Conservation (phyloP, 192 early-diverging fungal species). For the Coemansia javaensis region DNA sequence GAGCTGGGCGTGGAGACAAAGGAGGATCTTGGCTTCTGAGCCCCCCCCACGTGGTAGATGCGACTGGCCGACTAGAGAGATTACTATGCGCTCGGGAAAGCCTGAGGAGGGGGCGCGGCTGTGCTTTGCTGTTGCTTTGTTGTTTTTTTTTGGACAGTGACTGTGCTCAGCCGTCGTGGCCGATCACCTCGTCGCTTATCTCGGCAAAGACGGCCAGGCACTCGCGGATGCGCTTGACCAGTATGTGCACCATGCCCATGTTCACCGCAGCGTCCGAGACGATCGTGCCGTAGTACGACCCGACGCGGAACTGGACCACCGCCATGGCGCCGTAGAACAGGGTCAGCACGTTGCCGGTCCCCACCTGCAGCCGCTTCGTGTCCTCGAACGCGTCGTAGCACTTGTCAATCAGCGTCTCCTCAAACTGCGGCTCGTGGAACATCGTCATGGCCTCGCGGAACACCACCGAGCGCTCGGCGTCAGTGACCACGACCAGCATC, state of each 20-base stretch:
- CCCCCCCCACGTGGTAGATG: too few relatives aligned
- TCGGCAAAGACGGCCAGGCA: conserved; percentile 22
- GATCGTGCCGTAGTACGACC: conserved; percentile 45
- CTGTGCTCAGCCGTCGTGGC: neutral
- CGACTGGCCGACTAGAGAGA: too few relatives aligned
- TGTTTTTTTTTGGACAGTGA: conserved; percentile 3
- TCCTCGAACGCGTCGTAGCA: conserved; percentile 51
- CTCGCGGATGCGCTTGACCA: conserved; percentile 37
- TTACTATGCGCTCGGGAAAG: too few relatives aligned
- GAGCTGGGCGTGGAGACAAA: conserved; percentile 87
- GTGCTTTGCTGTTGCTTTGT: neutral
- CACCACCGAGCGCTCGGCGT: conserved; percentile 23
- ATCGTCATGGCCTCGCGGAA: conserved; percentile 37
- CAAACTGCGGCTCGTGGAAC: conserved; percentile 47
- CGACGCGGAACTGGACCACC: conserved; percentile 48
- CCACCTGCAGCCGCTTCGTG: conserved; percentile 38
- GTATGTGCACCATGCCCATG: conserved; percentile 43
- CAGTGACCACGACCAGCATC: conserved; percentile 43
- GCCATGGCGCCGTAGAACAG: conserved; percentile 42
- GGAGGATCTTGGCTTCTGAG: conserved; percentile 79
- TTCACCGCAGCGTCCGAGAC: conserved; percentile 36
- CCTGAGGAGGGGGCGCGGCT: too few relatives aligned
- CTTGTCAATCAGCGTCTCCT: conserved; percentile 41
- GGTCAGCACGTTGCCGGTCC: conserved; percentile 29
- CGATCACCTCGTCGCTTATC: conserved; percentile 14